Base-by-base conservation (phyloP, 768 basidiomycete species). In the Phylloporus arenicola region DNA sequence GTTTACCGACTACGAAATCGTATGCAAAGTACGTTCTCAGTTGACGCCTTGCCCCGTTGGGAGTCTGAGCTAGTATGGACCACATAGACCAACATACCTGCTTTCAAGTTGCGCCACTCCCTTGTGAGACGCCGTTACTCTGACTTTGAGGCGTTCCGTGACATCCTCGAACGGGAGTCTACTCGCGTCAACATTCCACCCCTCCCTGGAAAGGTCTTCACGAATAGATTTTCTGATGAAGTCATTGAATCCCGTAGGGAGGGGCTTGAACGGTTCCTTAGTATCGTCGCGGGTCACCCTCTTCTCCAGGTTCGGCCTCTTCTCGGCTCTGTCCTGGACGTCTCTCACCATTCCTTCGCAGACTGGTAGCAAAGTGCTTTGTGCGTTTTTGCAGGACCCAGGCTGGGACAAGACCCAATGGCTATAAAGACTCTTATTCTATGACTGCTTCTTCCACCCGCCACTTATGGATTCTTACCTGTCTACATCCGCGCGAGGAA, bases 1-100 rank as follows among this genome's bases (percentile, higher is more conserved):
- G 94, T 99, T 90, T 71, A 99, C 96, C 37, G 95, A 98, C 76
- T 98, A 98, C 64, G 96, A 99, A 73, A 86, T 99, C 51, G 86
- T 97, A 40, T 96, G 92, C 79, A 93, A 93, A 82, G 94, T 89
- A 51, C 62, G 54, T 30, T 9, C 20, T 40, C 45, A 6, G 11
- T 35, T 37, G 39, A 38, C 31, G 2, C 40, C 48, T 45, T 47
- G 30, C 47, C 43, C 31, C 24, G 44, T 31, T 30, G 42, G 29
- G 47, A 22, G 41, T 31, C 48, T 57, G 39, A 58, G 13, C 27
- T 17, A 24, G 20, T 14, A 33, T 34, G 12, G 20, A 25, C 13
- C 10, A 46, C 44, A 11, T 56, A 96, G 93, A 98, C 96, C 60
- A 98, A 98, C 70, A 99, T 98, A 60, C 96, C 94, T 30, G 95